These are phyloP conservation scores for Thozetella sp. DNA, from an alignment of 495 filamentous ascomycete genomes.

Conservation along the genomic window DNA sequence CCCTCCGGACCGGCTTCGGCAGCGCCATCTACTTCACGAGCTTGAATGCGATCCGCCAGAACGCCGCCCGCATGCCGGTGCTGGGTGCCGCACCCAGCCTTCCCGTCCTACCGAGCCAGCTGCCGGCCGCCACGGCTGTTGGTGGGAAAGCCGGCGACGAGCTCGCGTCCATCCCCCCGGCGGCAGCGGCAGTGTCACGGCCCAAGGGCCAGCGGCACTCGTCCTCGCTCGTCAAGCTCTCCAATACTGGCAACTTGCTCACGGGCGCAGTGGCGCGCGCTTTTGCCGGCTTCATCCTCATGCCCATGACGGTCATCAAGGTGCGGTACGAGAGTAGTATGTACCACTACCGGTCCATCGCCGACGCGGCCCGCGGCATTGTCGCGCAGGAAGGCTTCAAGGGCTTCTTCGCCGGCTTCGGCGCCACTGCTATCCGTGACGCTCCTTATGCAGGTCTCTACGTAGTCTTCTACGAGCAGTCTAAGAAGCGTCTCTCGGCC, in stretches of 20 bases:
- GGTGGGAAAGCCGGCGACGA: not conserved
- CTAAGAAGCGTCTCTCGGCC: constrained; percentile 66
- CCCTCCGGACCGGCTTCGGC: constrained; percentile 89
- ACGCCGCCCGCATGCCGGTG: constrained; percentile 57
- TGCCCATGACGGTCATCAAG: constrained; percentile 96
- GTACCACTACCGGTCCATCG: constrained; percentile 82
- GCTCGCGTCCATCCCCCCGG: constrained; percentile 21
- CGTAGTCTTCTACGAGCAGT: constrained; percentile 90
- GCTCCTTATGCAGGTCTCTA: constrained; percentile 96
- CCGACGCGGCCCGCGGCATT: constrained; percentile 74
- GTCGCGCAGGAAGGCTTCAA: constrained; percentile 69
- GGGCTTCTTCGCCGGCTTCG: constrained; percentile 92
- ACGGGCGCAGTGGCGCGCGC: constrained; percentile 84
- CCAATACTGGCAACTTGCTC: constrained; percentile 80
- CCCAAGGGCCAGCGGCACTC: constrained; percentile 52
- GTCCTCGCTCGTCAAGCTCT: constrained; percentile 81
- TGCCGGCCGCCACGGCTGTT: not conserved
- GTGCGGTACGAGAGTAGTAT: constrained; percentile 89
- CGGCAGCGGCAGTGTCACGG: constrained; percentile 7
- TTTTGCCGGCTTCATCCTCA: constrained; percentile 85
- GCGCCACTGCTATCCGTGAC: constrained; percentile 90
- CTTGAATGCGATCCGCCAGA: constrained; percentile 79
- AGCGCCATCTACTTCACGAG: constrained; percentile 93
- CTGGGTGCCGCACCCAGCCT: not conserved
- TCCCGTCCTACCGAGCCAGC: not conserved